phyloP scores from a whole-genome alignment of 1,284 basidiomycete genomes.

The Amylostereum areolatum region DNA sequence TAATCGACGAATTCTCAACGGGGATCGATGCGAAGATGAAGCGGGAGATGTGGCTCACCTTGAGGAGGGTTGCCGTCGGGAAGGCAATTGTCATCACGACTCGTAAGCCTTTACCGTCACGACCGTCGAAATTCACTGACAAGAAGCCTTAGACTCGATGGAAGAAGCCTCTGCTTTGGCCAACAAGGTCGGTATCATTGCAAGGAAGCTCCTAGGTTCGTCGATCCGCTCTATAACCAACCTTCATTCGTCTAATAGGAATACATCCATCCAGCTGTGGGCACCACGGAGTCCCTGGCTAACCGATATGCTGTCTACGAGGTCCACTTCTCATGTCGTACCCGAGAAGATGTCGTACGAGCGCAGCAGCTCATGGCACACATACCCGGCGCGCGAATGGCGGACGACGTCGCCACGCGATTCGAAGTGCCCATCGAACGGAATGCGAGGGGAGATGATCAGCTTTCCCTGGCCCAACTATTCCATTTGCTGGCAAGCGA shows the following conservation, averaged over 20 bases:
- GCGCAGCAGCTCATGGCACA: slow-evolving; percentile 57
- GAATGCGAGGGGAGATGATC: slow-evolving; percentile 21
- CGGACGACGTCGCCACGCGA: slow-evolving; percentile 72
- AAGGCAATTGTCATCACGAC: slow-evolving; percentile 68
- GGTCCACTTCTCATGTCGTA: slow-evolving; percentile 68
- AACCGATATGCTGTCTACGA: slow-evolving; percentile 70
- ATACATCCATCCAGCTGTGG: slow-evolving; percentile 42
- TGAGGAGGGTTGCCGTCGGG: slow-evolving; percentile 57
- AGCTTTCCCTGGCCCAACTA: slow-evolving; percentile 47
- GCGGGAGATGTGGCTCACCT: slow-evolving; percentile 74
- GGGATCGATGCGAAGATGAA: slow-evolving; percentile 83
- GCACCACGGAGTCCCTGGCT: slow-evolving; percentile 59
- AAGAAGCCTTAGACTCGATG: slow-evolving; percentile 57
- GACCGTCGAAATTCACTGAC: not conserved
- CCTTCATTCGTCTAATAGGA: slow-evolving; percentile 4
- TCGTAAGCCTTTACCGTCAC: slow-evolving; percentile 34
- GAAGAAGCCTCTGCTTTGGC: slow-evolving; percentile 78
- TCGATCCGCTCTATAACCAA: slow-evolving; percentile 3
- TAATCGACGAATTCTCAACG: slow-evolving; percentile 81
- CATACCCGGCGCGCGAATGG: slow-evolving; percentile 59
- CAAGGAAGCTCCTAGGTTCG: slow-evolving; percentile 61
- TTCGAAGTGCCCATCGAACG: slow-evolving; percentile 73
- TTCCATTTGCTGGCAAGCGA: slow-evolving; percentile 49
- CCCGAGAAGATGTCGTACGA: slow-evolving; percentile 48
- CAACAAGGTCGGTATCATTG: slow-evolving; percentile 67